phyloP scores from a whole-genome alignment of 352 stramenopile genomes.

The Phytophthora idaei region DNA sequence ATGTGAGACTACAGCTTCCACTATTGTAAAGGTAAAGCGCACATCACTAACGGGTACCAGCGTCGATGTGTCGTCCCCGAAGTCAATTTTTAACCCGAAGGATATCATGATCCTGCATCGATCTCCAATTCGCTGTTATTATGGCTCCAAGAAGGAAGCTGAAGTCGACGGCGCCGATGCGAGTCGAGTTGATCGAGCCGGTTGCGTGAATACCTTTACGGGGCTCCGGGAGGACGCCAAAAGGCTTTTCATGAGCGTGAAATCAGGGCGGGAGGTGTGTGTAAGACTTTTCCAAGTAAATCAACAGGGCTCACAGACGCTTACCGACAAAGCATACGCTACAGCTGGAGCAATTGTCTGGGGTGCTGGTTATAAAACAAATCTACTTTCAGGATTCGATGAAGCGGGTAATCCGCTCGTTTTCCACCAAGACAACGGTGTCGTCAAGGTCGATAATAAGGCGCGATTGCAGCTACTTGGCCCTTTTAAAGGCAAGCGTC shows the following conservation, averaged over 20 bases:
- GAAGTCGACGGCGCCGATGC: conserved; percentile 68
- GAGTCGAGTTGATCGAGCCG: conserved; percentile 60
- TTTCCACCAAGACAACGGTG: conserved; percentile 61
- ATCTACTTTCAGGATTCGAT: conserved; percentile 60
- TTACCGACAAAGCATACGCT: conserved; percentile 71
- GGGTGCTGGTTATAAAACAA: conserved; percentile 81
- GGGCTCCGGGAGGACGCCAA: conserved; percentile 87
- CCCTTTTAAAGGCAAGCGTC: conserved; percentile 20
- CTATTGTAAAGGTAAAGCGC: conserved; percentile 26
- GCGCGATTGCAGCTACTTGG: conserved; percentile 47
- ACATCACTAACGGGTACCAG: conserved; percentile 13
- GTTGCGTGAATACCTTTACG: conserved; percentile 87
- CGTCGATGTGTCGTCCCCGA: conserved; percentile 7
- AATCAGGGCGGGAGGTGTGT: conserved; percentile 58
- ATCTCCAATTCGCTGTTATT: conserved; percentile 80
- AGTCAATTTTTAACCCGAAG: conserved; percentile 58
- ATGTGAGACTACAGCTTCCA: conserved; percentile 11
- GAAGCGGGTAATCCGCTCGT: conserved; percentile 43
- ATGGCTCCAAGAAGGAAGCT: conserved; percentile 76
- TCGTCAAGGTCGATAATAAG: conserved; percentile 71
- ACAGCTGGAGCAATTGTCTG: conserved; percentile 79
- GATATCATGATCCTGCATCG: conserved; percentile 87
- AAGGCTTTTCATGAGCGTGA: conserved; percentile 68
- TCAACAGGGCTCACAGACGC: conserved; percentile 51
- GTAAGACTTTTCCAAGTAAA: conserved; percentile 83